Evolutionary conservation across 2,329 filamentous ascomycete genomes (phyloP), one percentile per base, ranked within the genome.

Genomic region (Hymenoscyphus repandus): DNA sequence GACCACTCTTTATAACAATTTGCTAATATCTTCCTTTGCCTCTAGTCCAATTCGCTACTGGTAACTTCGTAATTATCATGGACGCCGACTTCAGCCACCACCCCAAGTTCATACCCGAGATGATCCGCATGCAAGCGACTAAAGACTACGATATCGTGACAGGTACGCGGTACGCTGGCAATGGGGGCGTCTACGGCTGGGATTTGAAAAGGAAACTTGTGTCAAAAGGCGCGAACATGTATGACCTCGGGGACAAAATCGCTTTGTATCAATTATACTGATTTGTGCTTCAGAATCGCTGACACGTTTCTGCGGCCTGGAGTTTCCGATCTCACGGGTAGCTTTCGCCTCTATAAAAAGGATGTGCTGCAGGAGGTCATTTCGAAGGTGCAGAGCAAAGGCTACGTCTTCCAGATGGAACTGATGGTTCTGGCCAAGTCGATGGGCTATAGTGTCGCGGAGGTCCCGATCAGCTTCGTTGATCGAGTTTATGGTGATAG

Each of bases 331-430:
- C 69, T 50, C 50, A 99, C 93, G 32, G 93, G 93, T 44, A 92
- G 86, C 68, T 99, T 97, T 74, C 77, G 93, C 56, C 71, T 99
- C 68, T 99, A 99, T 72, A 97, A 95, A 83, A 90, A 86, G 74
- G 74, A 77, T 53, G 89, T 96, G 55, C 72, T 99, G 65, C 82
- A 95, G 70, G 91, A 89, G 76, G 90, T 95, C 52, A 96, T 99
- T 63, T 76, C 79, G 65, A 89, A 80, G 71, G 96, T 90, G 7
- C 86, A 96, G 77, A 93, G 89, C 68, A 96, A 97, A 74, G 93
- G 93, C 2, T 99, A 97, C 70, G 92, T 88, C 36, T 99, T 99
- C 78, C 93, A 99, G 82, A 99, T 99, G 93, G 92, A 96, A 78
- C 87, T 99, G 83, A 97, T 96, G 85, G 92, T 97, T 7, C 80